A percentile compares a stretch with the other conserved stretches of the same genome.
Evolutionary conservation across 73 alveolate genomes (phyloP).

Genomic region (Blepharisma stoltei): DNA sequence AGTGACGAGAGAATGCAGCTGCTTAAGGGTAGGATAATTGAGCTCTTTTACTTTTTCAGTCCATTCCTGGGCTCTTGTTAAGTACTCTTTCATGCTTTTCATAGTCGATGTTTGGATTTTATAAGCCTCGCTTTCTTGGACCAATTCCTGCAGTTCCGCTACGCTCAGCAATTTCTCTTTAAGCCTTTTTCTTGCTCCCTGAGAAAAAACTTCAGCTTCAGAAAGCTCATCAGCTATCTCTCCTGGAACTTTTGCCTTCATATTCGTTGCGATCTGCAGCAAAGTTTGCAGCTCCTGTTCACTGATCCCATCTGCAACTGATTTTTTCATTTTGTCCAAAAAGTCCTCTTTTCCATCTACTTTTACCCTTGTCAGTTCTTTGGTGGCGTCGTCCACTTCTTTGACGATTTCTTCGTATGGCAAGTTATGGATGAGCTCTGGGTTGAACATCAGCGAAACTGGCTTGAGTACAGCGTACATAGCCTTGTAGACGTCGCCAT

Average conservation of each 20-base stretch:
- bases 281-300: constrained; percentile 26
- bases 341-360: constrained; percentile 21
- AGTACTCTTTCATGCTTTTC: background rate
- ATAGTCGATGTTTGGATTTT: constrained; percentile 14
- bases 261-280: constrained; percentile 10
- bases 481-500: constrained; percentile 25
- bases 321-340: constrained; percentile 20
- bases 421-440: constrained; percentile 10
- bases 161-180: constrained; percentile 12
- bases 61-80: constrained; percentile 6
- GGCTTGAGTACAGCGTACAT: constrained; percentile 23
- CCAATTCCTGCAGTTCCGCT: constrained; percentile 7
- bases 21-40: constrained; percentile 13
- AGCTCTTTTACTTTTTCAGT: background rate
- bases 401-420: constrained; percentile 26
- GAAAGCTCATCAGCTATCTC: background rate
- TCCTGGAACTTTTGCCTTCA: constrained; percentile 24
- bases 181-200: background rate
- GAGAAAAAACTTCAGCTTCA: constrained; percentile 10
- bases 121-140: background rate
- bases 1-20: constrained; percentile 7
- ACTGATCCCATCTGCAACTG: constrained; percentile 7
- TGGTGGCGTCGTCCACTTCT: background rate
- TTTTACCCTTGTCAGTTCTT: constrained; percentile 3
- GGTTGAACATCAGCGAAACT: constrained; percentile 15